Evolutionary conservation across 2,329 filamentous ascomycete genomes (phyloP).

Genomic region (Venturia carpophila): DNA sequence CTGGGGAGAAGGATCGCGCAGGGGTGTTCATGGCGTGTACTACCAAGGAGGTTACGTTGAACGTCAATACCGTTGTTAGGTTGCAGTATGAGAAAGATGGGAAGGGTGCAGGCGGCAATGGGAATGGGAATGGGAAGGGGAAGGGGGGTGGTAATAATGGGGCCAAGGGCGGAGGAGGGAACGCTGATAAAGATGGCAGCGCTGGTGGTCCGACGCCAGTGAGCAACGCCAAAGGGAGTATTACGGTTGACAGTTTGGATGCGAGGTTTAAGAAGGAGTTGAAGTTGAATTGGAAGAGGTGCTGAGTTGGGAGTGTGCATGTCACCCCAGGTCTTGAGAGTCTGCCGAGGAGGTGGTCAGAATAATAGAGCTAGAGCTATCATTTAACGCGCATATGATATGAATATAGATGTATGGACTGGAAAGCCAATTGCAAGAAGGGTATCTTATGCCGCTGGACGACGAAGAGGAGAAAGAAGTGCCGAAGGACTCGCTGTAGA

Average conservation of each 20-base stretch:
- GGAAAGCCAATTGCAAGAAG: not conserved
- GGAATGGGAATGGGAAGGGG: not conserved
- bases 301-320: not conserved
- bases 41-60: not conserved
- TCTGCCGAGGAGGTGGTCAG: too few species aligned
- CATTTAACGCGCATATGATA: not conserved
- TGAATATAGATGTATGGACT: not conserved
- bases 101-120: not conserved
- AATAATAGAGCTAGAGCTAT: not conserved
- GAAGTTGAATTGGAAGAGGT: constrained; percentile 7
- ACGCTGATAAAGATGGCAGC: not conserved
- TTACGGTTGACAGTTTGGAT: constrained; percentile 9
- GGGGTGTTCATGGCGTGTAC: constrained; percentile 12
- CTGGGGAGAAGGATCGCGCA: not conserved
- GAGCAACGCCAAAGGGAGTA: not conserved
- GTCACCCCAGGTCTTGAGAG: not conserved
- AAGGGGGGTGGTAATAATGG: too few species aligned
- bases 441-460: constrained; percentile 15
- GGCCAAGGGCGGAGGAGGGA: not conserved
- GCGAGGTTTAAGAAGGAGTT: constrained; percentile 11
- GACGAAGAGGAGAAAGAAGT: constrained; percentile 4
- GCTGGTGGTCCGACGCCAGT: not conserved
- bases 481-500: not conserved
- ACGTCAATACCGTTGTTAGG: constrained; percentile 6
- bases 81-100: not conserved